These are phyloP conservation scores for Sarocladiaceae sp. DNA, from an alignment of 2,329 filamentous ascomycete species.

Conservation along the genomic window DNA sequence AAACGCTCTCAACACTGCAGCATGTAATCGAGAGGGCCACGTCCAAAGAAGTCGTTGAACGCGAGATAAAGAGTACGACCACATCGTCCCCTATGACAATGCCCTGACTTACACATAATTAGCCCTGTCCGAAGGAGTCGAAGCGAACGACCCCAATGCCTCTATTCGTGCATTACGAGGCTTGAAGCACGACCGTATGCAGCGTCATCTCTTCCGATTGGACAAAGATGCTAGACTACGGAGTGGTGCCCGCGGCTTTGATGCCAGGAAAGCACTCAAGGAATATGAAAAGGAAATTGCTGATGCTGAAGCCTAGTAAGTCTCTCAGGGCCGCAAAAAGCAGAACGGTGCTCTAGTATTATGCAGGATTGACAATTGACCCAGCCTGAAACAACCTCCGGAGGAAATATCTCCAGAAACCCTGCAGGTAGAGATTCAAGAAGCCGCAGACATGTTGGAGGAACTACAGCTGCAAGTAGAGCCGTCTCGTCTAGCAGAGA, in stretches of 20 bases:
- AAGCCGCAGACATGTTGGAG: constrained; percentile 64
- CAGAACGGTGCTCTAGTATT: background rate
- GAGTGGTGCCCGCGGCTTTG: constrained; percentile 70
- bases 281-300: constrained; percentile 64
- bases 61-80: constrained; percentile 55
- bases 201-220: constrained; percentile 60
- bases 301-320: constrained; percentile 50
- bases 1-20: constrained; percentile 51
- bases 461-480: constrained; percentile 67
- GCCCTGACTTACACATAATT: background rate
- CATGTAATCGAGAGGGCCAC: constrained; percentile 62
- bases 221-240: constrained; percentile 71
- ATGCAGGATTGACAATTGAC: background rate
- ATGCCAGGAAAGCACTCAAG: constrained; percentile 70
- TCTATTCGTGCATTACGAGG: constrained; percentile 58
- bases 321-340: background rate
- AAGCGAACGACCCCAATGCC: constrained; percentile 49
- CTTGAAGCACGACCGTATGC: constrained; percentile 58
- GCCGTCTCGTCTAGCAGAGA: constrained; percentile 56
- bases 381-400: constrained; percentile 43
- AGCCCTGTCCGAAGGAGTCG: constrained; percentile 57
- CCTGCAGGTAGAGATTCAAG: constrained; percentile 62
- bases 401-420: constrained; percentile 51
- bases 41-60: constrained; percentile 51
- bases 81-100: too few species aligned